phyloP scores from a whole-genome alignment of 768 basidiomycete genomes.

The Termitomyces titanicus region DNA sequence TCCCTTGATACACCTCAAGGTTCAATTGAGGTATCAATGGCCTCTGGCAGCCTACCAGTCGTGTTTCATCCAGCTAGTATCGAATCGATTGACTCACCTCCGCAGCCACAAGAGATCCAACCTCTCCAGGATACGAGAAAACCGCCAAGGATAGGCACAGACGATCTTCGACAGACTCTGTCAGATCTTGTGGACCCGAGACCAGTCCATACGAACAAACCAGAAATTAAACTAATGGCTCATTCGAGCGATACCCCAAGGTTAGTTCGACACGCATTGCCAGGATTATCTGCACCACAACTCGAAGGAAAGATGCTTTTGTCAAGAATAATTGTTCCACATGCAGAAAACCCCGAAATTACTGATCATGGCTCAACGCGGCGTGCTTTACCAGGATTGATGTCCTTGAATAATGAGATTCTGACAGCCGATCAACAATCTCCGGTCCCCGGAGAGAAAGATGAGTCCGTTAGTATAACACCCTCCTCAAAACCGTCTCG shows the following conservation, averaged over 20 bases:
- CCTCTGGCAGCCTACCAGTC: neutral
- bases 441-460: constrained; percentile 12
- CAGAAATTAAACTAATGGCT: neutral
- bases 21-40: neutral
- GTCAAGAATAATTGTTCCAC: neutral
- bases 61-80: neutral
- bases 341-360: neutral
- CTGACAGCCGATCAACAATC: neutral
- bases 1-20: neutral
- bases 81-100: neutral
- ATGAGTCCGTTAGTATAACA: constrained; percentile 17
- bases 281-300: constrained; percentile 6
- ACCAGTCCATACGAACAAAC: neutral
- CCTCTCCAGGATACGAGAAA: neutral
- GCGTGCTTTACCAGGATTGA: constrained; percentile 7
- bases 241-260: neutral
- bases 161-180: neutral
- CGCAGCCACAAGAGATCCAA: neutral
- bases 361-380: neutral
- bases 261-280: constrained; percentile 9
- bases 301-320: neutral
- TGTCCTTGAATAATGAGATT: neutral
- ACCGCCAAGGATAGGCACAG: neutral
- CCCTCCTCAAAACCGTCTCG: constrained; percentile 45
- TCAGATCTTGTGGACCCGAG: neutral